These are phyloP conservation scores for Scenedesmus sp. DNA, from an alignment of 163 green algal species.

Conservation along the genomic window DNA sequence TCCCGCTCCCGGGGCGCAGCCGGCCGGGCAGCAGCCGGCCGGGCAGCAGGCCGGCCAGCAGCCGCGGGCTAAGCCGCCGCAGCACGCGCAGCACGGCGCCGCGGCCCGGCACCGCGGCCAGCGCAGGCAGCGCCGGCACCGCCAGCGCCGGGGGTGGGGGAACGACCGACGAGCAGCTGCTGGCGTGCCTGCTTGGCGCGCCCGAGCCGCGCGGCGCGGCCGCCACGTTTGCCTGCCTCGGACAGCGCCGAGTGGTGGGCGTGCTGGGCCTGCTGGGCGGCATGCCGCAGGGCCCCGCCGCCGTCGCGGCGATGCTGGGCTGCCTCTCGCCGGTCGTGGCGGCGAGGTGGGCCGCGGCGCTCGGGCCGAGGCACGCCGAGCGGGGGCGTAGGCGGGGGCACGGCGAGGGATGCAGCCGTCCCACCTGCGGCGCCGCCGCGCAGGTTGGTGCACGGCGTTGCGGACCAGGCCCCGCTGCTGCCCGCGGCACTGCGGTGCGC, in stretches of 20 bases:
- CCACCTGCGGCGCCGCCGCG: too few species aligned
- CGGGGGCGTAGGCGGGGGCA: too few species aligned
- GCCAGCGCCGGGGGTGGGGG: background rate
- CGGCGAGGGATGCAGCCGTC: too few species aligned
- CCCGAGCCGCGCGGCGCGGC: background rate
- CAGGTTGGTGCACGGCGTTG: background rate
- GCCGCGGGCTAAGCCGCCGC: background rate
- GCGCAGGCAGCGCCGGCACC: background rate
- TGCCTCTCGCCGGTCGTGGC: conserved; percentile 38
- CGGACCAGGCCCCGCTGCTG: too few species aligned
- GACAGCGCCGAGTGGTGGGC: background rate
- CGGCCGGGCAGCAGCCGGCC: background rate
- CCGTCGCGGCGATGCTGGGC: conserved; percentile 16
- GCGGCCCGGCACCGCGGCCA: background rate
- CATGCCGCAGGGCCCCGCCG: background rate
- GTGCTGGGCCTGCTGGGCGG: conserved; percentile 31
- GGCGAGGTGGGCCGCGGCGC: conserved; percentile 12
- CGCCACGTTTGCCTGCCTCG: conserved; percentile 3
- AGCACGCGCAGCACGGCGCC: too few species aligned
- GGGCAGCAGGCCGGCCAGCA: conserved; percentile 6
- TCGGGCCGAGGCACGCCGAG: too few species aligned
- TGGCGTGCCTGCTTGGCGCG: conserved; percentile 31
- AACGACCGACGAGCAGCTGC: conserved; percentile 35
- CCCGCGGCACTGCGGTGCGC: too few species aligned
- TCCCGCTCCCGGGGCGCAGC: background rate